These are phyloP conservation scores for Aureobasidium zeae DNA, from an alignment of 2,329 filamentous ascomycete species.

Conservation along the genomic window DNA sequence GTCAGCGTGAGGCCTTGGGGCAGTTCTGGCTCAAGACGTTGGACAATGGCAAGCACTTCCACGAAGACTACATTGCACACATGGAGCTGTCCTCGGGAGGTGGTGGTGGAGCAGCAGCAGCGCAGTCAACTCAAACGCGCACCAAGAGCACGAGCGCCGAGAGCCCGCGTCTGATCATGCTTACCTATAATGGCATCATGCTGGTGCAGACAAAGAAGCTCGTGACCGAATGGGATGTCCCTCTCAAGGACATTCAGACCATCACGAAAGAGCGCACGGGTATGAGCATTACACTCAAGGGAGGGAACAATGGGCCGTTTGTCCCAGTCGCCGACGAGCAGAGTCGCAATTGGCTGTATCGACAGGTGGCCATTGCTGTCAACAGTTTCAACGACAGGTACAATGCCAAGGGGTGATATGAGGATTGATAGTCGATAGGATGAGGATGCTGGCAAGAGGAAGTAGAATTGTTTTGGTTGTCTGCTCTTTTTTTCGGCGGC, in stretches of 20 bases:
- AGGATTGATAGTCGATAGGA: neutral
- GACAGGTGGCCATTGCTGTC: slow-evolving; percentile 56
- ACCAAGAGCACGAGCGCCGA: slow-evolving; percentile 21
- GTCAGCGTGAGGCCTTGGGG: slow-evolving; percentile 85
- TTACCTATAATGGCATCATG: slow-evolving; percentile 62
- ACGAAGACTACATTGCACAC: slow-evolving; percentile 94
- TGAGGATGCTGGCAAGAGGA: too few species aligned
- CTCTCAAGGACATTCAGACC: slow-evolving; percentile 89
- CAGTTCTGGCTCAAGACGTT: slow-evolving; percentile 99
- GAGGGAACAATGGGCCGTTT: slow-evolving; percentile 88
- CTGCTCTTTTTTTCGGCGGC: too few species aligned
- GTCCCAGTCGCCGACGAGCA: slow-evolving; percentile 88
- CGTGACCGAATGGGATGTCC: slow-evolving; percentile 89
- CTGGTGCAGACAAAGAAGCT: slow-evolving; percentile 79
- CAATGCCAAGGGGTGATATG: slow-evolving; percentile 47
- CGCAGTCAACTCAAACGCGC: slow-evolving; percentile 17
- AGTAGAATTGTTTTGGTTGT: too few species aligned
- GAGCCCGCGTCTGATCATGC: slow-evolving; percentile 57
- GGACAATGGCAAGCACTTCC: slow-evolving; percentile 95
- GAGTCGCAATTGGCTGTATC: slow-evolving; percentile 56
- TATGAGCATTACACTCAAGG: slow-evolving; percentile 77
- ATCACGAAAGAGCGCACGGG: slow-evolving; percentile 96
- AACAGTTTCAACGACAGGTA: slow-evolving; percentile 61
- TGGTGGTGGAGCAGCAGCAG: too few species aligned
- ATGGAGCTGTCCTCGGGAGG: slow-evolving; percentile 60